These are phyloP conservation scores for Aspergillus luchuensis DNA, from an alignment of 2,329 filamentous ascomycete genomes.

Conservation along the genomic window DNA sequence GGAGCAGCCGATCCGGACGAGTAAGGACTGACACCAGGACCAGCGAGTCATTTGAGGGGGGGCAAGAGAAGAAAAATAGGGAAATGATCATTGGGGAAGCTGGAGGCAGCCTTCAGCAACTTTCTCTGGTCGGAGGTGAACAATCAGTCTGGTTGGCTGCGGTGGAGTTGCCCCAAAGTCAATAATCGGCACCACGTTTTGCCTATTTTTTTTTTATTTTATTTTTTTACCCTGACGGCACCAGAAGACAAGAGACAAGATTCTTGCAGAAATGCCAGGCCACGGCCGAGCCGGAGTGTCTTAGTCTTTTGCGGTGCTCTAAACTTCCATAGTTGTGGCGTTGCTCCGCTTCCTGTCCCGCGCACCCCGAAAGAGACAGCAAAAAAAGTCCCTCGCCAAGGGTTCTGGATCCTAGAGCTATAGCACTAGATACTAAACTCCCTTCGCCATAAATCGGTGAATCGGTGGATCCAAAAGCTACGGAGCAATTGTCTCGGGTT, in stretches of 20 bases:
- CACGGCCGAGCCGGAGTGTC: neutral
- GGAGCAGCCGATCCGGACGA: conserved; percentile 2
- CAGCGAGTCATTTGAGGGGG: neutral
- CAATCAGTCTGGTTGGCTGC: conserved; percentile 8
- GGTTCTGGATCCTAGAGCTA: neutral
- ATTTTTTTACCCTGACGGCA: neutral
- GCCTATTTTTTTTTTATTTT: neutral
- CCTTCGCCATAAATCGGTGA: no score
- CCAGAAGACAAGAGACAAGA: neutral
- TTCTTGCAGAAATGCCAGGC: neutral
- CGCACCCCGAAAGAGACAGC: neutral
- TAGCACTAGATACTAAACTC: neutral
- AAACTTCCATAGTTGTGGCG: neutral
- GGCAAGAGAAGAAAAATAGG: neutral
- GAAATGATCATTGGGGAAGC: neutral
- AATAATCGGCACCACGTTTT: conserved; percentile 10
- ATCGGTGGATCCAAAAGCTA: no score
- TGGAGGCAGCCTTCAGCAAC: neutral
- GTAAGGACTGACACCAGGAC: neutral
- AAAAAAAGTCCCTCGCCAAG: neutral
- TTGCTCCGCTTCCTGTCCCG: neutral
- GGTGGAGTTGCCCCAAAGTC: conserved; percentile 9
- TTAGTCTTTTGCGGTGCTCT: neutral
- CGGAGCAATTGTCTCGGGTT: neutral
- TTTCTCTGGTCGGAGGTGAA: neutral